phyloP scores from a whole-genome alignment of 176 grass and related monocot genomes.

The Aegilops sharonensis region DNA sequence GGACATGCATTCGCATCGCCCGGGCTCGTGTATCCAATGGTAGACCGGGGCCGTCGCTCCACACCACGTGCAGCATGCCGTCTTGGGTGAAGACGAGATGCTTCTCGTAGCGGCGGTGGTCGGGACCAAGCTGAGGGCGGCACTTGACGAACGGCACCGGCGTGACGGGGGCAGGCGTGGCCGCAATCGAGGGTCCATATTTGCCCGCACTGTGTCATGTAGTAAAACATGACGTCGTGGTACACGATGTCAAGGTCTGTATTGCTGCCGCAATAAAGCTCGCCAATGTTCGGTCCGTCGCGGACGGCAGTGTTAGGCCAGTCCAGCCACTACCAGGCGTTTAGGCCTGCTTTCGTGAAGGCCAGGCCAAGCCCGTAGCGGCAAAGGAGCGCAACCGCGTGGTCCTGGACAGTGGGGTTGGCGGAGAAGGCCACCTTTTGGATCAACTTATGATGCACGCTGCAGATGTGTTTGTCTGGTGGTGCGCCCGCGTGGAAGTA shows the following conservation, averaged over 20 bases:
- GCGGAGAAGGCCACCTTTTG: conserved; percentile 8
- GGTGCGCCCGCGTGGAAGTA: background rate
- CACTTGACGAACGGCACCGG: background rate
- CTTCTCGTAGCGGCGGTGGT: too few relatives aligned
- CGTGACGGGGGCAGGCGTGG: background rate
- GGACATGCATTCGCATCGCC: too few relatives aligned
- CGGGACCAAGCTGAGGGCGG: background rate
- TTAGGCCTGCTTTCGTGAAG: background rate
- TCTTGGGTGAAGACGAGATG: too few relatives aligned
- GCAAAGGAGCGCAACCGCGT: background rate
- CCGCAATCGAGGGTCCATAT: background rate
- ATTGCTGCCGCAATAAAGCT: background rate
- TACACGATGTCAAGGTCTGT: conserved; percentile 9
- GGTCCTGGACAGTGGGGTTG: background rate
- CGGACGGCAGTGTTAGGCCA: background rate
- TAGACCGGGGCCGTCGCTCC: too few relatives aligned
- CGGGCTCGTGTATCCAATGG: too few relatives aligned
- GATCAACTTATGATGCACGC: background rate
- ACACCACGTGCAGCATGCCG: too few relatives aligned
- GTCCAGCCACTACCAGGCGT: background rate
- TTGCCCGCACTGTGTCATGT: background rate
- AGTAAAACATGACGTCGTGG: conserved; percentile 13
- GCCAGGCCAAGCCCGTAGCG: background rate
- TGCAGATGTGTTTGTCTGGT: too few relatives aligned
- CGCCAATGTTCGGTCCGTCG: background rate